These are phyloP conservation scores for Hypoxylon subgilvum DNA, from an alignment of 495 filamentous ascomycete species.

Conservation along the genomic window DNA sequence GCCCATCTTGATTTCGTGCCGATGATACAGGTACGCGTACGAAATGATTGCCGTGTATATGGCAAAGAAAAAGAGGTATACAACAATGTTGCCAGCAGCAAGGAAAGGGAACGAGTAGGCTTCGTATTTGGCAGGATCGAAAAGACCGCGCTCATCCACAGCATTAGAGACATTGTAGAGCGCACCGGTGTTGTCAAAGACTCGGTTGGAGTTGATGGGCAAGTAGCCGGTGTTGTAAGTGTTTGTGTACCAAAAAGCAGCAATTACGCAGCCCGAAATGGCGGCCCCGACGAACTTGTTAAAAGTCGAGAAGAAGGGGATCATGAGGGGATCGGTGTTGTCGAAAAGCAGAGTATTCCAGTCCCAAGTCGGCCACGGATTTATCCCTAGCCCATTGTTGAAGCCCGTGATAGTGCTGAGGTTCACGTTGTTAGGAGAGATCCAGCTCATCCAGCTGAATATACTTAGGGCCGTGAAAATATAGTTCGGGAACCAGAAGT, in stretches of 20 bases:
- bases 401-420: slow-evolving; percentile 43
- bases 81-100: slow-evolving; percentile 40
- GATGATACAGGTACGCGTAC: slow-evolving; percentile 49
- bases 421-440: slow-evolving; percentile 45
- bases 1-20: slow-evolving; percentile 48
- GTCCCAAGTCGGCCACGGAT: slow-evolving; percentile 51
- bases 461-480: slow-evolving; percentile 46
- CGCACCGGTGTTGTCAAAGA: slow-evolving; percentile 47
- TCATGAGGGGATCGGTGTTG: slow-evolving; percentile 48
- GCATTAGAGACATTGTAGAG: slow-evolving; percentile 47
- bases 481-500: slow-evolving; percentile 55
- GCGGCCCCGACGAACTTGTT: slow-evolving; percentile 47
- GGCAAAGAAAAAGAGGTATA: slow-evolving; percentile 52
- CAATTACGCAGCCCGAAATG: slow-evolving; percentile 40
- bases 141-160: slow-evolving; percentile 46
- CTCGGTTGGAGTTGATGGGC: slow-evolving; percentile 48
- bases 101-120: slow-evolving; percentile 52
- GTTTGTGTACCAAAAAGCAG: slow-evolving; percentile 48
- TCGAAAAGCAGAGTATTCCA: slow-evolving; percentile 48
- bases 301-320: slow-evolving; percentile 53
- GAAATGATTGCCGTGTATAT: slow-evolving; percentile 48
- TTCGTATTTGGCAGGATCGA: slow-evolving; percentile 45
- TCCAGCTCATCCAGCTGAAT: slow-evolving; percentile 55
- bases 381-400: slow-evolving; percentile 45
- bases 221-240: slow-evolving; percentile 48